Base-by-base conservation (phyloP, 306 rosid species). In the Dryas alaskensis region DNA sequence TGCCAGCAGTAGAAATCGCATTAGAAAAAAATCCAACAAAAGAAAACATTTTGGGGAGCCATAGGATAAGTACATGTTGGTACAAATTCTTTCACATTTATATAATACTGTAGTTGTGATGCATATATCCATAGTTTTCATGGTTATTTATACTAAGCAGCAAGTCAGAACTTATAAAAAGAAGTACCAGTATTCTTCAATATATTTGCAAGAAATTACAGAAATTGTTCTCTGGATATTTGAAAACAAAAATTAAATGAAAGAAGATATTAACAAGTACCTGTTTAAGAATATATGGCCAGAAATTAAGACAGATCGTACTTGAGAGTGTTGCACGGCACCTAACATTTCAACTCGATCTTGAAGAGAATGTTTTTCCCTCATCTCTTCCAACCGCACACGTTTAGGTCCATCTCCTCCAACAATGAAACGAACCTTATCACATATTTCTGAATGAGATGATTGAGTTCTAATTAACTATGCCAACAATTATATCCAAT, bases 341-440 rank as follows among this genome's bases (percentile, higher is more conserved):
- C 92, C 97, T 86, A 93, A 67, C 97, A 93, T 93, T 83, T 93
- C 94, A 60, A 93, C 96, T 78, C 91, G 91, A 83, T 93, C 98
- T 83, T 93, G 97, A 63, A 93, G 96, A 60, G 91, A 89, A 80
- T 89, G 97, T 25, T 85, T 91, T 82, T 93, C 98, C 83, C 94
- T 88, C 97, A 91, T 91, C 83, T 93, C 97, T 88, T 93, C 98
- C 85, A 91, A 83, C 72, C 97, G 81, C 80, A 93, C 97, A 19
- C 96, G 91, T 84, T 93, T 93, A 48, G 97, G 89, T 73, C 98
- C 96, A 84, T 93, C 97, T 65, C 96, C 97, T 73, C 96, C 94
- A 76, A 93, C 69, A 80, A 93, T 86, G 80, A 93, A 93, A 67
- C 91, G 90, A 67, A 93, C 98, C 97, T 93, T 79, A 80, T 63